A percentile compares a stretch with the other conserved stretches of the same genome.
Conservation (phyloP, 805 yeast genomes). For the Sungouiozyma intestinalis region DNA sequence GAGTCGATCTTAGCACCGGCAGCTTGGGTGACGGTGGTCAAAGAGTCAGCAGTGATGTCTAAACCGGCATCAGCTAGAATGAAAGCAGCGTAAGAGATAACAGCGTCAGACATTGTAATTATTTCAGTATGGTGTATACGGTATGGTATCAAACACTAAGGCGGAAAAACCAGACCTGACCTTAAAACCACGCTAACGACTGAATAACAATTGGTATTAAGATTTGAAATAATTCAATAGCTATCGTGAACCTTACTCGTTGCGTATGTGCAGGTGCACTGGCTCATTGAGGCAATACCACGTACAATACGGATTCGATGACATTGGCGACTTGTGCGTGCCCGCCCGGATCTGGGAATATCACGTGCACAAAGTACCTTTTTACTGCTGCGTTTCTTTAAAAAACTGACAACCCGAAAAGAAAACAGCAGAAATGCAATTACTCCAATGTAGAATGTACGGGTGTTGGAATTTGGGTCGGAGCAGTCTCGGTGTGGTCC, state of each 20-base stretch:
- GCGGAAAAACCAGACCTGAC: background rate
- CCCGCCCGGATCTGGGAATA: too few species aligned
- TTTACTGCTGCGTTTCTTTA: too few species aligned
- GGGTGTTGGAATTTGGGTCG: too few species aligned
- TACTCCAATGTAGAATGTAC: too few species aligned
- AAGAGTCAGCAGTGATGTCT: slow-evolving; percentile 80
- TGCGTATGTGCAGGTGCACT: background rate
- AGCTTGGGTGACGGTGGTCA: slow-evolving; percentile 58
- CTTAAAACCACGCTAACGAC: background rate
- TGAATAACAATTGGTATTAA: background rate
- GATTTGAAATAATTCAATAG: background rate
- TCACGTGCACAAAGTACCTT: too few species aligned
- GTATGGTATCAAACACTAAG: background rate
- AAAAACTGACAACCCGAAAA: too few species aligned
- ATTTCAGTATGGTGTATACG: slow-evolving; percentile 6
- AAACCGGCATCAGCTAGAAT: slow-evolving; percentile 96
- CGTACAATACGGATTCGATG: too few species aligned
- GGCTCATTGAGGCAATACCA: too few species aligned
- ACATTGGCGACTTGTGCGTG: too few species aligned
- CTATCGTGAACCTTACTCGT: background rate
- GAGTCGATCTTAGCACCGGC: slow-evolving; percentile 70
- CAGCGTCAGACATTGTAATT: slow-evolving; percentile 73
- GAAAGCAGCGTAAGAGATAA: slow-evolving; percentile 96
- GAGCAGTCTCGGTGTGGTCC: too few species aligned
- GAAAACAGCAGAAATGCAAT: too few species aligned